Conservation (phyloP, 768 basidiomycete species). For the Leccinum longicurvipes region DNA sequence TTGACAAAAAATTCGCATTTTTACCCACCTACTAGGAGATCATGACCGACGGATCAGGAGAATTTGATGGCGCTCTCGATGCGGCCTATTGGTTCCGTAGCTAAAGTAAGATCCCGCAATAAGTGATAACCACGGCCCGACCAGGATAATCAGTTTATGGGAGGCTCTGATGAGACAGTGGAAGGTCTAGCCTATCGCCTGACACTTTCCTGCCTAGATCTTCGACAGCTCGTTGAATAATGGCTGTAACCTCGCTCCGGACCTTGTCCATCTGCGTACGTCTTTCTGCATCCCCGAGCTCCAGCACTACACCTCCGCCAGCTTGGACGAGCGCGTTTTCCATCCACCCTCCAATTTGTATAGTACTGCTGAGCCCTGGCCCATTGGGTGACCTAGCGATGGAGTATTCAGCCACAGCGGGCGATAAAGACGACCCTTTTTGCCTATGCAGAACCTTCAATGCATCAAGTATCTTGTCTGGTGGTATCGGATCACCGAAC, state of each 20-base stretch:
- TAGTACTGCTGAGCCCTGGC: not conserved
- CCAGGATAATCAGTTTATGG: not conserved
- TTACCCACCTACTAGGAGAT: not conserved
- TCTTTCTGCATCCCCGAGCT: constrained; percentile 3
- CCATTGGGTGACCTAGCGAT: not conserved
- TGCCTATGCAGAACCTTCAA: constrained; percentile 10
- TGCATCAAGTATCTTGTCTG: constrained; percentile 33
- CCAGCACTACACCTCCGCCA: constrained; percentile 2
- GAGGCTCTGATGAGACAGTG: not conserved
- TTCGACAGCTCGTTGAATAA: constrained; percentile 53
- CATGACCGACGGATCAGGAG: not conserved
- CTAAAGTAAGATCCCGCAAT: no score
- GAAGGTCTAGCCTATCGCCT: constrained; percentile 33
- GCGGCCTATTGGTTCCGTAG: not conserved
- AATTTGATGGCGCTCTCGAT: not conserved
- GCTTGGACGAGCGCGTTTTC: constrained; percentile 1
- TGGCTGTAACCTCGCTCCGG: constrained; percentile 52
- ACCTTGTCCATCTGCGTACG: constrained; percentile 34
- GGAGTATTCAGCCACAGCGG: not conserved
- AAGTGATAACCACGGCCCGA: no score
- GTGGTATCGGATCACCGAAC: constrained; percentile 71
- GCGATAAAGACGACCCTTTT: not conserved
- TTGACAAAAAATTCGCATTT: not conserved
- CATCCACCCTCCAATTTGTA: constrained; percentile 14
- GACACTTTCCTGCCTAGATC: constrained; percentile 50